A percentile compares a stretch with the other conserved stretches of the same genome.
phyloP scores from a whole-genome alignment of 352 stramenopile species.

The Pythium vanterpoolii region DNA sequence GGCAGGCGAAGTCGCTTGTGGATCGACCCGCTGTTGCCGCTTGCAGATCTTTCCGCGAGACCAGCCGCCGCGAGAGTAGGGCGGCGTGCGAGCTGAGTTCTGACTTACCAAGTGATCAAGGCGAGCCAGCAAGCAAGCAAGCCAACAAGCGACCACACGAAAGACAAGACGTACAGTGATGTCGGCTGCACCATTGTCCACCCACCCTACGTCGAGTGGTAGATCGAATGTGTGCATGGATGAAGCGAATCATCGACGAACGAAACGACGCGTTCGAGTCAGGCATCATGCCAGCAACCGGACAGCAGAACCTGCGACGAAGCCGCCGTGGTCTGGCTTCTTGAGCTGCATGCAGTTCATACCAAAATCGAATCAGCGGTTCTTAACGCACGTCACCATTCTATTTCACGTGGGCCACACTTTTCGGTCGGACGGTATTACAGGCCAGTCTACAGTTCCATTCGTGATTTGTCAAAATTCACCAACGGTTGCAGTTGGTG shows the following conservation, averaged over 20 bases:
- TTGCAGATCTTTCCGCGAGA: slow-evolving; percentile 7
- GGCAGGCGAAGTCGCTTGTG: too few relatives aligned
- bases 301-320: slow-evolving; percentile 2
- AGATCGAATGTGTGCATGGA: too few relatives aligned
- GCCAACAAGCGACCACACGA: neutral
- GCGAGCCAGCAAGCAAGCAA: neutral
- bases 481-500: too few relatives aligned
- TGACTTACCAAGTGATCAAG: neutral
- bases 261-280: neutral
- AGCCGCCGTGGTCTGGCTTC: slow-evolving; percentile 7
- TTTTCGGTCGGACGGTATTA: neutral
- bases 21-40: too few relatives aligned
- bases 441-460: too few relatives aligned
- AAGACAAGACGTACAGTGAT: neutral
- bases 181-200: neutral
- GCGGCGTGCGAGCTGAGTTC: slow-evolving; percentile 13
- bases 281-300: too few relatives aligned
- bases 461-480: too few relatives aligned
- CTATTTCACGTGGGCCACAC: slow-evolving; percentile 5
- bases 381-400: neutral
- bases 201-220: too few relatives aligned
- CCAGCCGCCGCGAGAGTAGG: slow-evolving; percentile 7
- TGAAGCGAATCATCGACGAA: neutral
- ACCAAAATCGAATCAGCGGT: neutral
- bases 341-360: neutral